phyloP scores from a whole-genome alignment of 1,284 basidiomycete species.

The Thecaphora thlaspeos region DNA sequence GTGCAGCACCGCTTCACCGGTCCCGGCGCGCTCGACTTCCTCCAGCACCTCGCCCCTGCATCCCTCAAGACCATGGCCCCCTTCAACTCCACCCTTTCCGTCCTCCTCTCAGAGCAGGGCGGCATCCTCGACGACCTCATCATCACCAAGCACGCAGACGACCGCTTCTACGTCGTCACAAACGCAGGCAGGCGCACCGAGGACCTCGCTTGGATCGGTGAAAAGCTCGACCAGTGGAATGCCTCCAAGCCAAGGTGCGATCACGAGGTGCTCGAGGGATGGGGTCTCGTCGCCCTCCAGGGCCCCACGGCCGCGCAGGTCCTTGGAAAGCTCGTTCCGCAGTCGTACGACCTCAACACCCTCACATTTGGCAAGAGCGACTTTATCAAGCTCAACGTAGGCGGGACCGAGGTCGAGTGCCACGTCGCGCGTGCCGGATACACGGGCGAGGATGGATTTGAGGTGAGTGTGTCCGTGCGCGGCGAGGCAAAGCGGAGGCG shows the following conservation, averaged over 20 bases:
- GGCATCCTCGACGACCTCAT: slow-evolving; percentile 90
- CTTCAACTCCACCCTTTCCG: slow-evolving; percentile 72
- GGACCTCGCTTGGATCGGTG: slow-evolving; percentile 76
- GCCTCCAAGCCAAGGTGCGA: slow-evolving; percentile 64
- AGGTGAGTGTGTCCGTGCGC: slow-evolving; percentile 69
- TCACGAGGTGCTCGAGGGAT: slow-evolving; percentile 76
- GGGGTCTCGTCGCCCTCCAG: slow-evolving; percentile 88
- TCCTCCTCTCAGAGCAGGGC: slow-evolving; percentile 81
- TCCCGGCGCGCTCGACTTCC: slow-evolving; percentile 66
- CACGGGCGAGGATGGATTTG: slow-evolving; percentile 98
- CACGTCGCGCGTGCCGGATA: slow-evolving; percentile 97
- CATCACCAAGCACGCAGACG: slow-evolving; percentile 59
- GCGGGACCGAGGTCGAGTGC: slow-evolving; percentile 59
- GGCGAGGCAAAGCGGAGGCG: no score
- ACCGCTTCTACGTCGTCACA: slow-evolving; percentile 87
- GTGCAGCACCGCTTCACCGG: slow-evolving; percentile 61
- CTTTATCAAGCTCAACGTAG: slow-evolving; percentile 61
- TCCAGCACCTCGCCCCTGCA: slow-evolving; percentile 69
- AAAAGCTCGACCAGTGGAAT: slow-evolving; percentile 63
- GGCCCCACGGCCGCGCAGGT: slow-evolving; percentile 81
- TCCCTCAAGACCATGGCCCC: slow-evolving; percentile 69
- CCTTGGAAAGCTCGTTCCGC: slow-evolving; percentile 66
- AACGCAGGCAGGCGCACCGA: slow-evolving; percentile 84
- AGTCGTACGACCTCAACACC: slow-evolving; percentile 64
- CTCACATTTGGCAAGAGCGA: slow-evolving; percentile 55